A percentile compares a stretch with the other conserved stretches of the same genome.
phyloP scores from a whole-genome alignment of 1,284 basidiomycete genomes.

The Baeospora myosura region DNA sequence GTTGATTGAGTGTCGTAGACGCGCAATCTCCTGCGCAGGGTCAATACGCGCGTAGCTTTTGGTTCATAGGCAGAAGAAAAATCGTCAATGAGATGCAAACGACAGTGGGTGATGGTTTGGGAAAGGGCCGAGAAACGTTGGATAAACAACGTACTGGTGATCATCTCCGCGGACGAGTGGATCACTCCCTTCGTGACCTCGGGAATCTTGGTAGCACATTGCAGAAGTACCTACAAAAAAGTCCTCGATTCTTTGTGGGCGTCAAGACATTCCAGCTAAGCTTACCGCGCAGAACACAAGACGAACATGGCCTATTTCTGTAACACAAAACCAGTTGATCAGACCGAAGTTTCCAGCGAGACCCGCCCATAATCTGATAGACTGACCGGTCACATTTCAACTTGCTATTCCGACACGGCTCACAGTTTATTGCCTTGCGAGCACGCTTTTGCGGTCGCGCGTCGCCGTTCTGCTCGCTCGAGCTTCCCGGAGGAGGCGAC shows the following conservation, averaged over 20 bases:
- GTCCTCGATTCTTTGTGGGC: constrained; percentile 9
- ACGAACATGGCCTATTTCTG: constrained; percentile 77
- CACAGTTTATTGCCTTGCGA: constrained; percentile 78
- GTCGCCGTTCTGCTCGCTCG: constrained; percentile 35
- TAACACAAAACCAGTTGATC: too few relatives aligned
- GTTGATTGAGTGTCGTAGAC: constrained; percentile 65
- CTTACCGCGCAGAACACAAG: constrained; percentile 69
- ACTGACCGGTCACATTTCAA: constrained; percentile 75
- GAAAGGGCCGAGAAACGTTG: constrained; percentile 6
- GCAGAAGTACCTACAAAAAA: constrained; percentile 55
- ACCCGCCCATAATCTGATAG: background rate
- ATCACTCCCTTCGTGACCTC: constrained; percentile 44
- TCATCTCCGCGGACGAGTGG: constrained; percentile 47
- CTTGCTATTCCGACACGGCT: constrained; percentile 76
- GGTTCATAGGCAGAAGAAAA: too few relatives aligned
- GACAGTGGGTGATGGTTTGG: constrained; percentile 9
- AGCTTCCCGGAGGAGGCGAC: constrained; percentile 34
- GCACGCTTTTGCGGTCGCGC: constrained; percentile 65
- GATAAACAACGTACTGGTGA: constrained; percentile 35
- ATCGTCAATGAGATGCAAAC: background rate
- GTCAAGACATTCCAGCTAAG: constrained; percentile 9
- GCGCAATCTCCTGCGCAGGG: constrained; percentile 63
- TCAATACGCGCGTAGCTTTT: constrained; percentile 52
- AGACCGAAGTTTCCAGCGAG: background rate
- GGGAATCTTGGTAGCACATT: constrained; percentile 67